Evolutionary conservation across 768 basidiomycete genomes (phyloP), one percentile per base, ranked within the genome.

Genomic region (Cyclocybe cylindracea): DNA sequence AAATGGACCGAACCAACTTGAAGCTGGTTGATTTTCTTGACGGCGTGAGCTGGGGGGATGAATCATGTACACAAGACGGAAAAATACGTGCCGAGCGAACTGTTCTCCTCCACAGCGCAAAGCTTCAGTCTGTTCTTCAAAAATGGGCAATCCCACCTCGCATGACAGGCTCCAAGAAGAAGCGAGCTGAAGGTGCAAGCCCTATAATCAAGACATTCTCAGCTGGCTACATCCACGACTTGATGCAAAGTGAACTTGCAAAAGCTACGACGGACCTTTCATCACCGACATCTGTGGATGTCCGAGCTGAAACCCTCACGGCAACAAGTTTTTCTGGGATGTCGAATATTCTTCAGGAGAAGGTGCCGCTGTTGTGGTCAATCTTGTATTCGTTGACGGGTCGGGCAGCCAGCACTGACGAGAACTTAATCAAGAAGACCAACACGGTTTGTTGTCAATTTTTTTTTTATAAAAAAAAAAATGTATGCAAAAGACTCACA

Each of bases 31-130:
- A 54, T 7, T 67, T 72, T 49, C 59, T 74, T 13, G 69, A 69
- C 53, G 68, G 58, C 2, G 11, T 74, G 29, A 64, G 61, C 52
- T 71, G 69, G 68, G 67, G 67, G 13, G 61, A 70, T 54, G 4
- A 34, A 4, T 51, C 45, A 1, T 70, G 69, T 39, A 63, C 34
- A 18, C 39, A 46, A n/a, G 56, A 68, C 50, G 33, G 44, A 2
- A 62, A 61, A 53, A 60, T 69, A 11, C 60, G 55, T 1, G 55
- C 44, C 39, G 59, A 53, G 31, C 48, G 66, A 4, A 56, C 58
- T 5, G 44, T 51, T 6, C 52, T 71, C 3, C 48, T 70, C 43
- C 44, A 54, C n/a, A 62, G 62, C 37, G 45, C 44, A 1, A 59
- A 62, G 43, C 59, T 71, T 16, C 59, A 57, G 3, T 24, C 14